phyloP scores from a whole-genome alignment of 164 flowering plant species.

The Macadamia integrifolia region DNA sequence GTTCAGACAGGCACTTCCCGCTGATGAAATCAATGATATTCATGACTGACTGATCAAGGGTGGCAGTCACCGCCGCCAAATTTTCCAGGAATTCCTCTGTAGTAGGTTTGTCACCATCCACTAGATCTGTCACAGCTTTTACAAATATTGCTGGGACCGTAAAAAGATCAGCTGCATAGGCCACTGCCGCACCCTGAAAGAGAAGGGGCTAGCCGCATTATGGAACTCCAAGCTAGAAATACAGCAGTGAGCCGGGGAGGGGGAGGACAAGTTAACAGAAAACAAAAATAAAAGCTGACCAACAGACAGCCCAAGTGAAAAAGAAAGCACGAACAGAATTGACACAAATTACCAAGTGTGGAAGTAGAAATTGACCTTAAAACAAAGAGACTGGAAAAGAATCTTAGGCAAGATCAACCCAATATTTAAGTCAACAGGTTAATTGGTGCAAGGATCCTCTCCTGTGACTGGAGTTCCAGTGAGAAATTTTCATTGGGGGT shows the following conservation, averaged over 20 bases:
- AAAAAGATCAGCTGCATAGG: conserved; percentile 70
- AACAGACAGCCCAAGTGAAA: too few relatives aligned
- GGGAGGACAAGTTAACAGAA: too few relatives aligned
- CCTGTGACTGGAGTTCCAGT: too few relatives aligned
- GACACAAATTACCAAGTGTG: not conserved
- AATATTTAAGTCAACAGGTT: too few relatives aligned
- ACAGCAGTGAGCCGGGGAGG: too few relatives aligned
- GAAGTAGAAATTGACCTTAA: not conserved
- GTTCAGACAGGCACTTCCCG: conserved; percentile 70
- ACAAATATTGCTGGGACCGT: conserved; percentile 74
- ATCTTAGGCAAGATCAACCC: too few relatives aligned
- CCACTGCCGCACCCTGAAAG: conserved; percentile 88
- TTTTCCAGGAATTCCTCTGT: conserved; percentile 85
- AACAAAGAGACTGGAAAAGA: not conserved
- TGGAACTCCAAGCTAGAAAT: too few relatives aligned
- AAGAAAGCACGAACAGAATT: not conserved
- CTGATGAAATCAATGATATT: conserved; percentile 63
- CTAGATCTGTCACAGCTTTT: conserved; percentile 87
- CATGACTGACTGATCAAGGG: conserved; percentile 57
- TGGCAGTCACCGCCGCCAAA: conserved; percentile 68
- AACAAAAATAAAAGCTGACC: too few relatives aligned
- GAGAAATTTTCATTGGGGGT: too few relatives aligned
- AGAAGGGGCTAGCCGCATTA: too few relatives aligned
- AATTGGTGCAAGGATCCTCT: too few relatives aligned
- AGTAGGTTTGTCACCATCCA: conserved; percentile 90